Evolutionary conservation across 208 protist genomes (phyloP).

Genomic region (Entamoeba invadens): DNA sequence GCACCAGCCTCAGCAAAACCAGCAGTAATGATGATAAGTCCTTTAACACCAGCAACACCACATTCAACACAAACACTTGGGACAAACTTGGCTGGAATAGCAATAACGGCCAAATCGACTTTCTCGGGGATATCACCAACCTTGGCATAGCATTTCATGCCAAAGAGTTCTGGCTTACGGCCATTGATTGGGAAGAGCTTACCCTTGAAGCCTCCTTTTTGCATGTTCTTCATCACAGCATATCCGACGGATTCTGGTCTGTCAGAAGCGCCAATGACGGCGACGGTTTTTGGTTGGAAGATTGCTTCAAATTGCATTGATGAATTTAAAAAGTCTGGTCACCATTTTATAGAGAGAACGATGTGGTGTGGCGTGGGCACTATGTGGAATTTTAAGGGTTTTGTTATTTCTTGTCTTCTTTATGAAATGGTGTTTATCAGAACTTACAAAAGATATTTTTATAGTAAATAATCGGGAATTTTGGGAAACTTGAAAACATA

Average conservation of each 20-base stretch:
- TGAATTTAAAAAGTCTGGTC: too few species aligned
- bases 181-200: slow-evolving; percentile 30
- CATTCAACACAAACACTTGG: slow-evolving; percentile 17
- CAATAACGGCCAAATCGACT: slow-evolving; percentile 28
- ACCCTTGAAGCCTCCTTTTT: slow-evolving; percentile 15
- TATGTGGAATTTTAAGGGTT: too few species aligned
- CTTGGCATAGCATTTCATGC: slow-evolving; percentile 13
- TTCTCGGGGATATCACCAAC: slow-evolving; percentile 2
- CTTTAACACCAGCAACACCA: slow-evolving; percentile 1
- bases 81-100: slow-evolving; percentile 16
- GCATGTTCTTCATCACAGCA: slow-evolving; percentile 24
- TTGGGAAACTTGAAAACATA: too few species aligned
- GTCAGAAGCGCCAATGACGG: slow-evolving; percentile 30
- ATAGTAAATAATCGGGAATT: too few species aligned
- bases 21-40: slow-evolving; percentile 29
- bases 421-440: too few species aligned
- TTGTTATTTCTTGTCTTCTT: too few species aligned
- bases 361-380: too few species aligned
- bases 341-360: too few species aligned
- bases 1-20: slow-evolving; percentile 32
- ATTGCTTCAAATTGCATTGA: background rate
- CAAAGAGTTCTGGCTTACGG: slow-evolving; percentile 7
- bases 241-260: slow-evolving; percentile 19
- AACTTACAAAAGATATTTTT: too few species aligned
- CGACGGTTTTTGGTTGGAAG: slow-evolving; percentile 26